phyloP scores from a whole-genome alignment of 2,329 filamentous ascomycete genomes.

The Chaetothyriales sp. region DNA sequence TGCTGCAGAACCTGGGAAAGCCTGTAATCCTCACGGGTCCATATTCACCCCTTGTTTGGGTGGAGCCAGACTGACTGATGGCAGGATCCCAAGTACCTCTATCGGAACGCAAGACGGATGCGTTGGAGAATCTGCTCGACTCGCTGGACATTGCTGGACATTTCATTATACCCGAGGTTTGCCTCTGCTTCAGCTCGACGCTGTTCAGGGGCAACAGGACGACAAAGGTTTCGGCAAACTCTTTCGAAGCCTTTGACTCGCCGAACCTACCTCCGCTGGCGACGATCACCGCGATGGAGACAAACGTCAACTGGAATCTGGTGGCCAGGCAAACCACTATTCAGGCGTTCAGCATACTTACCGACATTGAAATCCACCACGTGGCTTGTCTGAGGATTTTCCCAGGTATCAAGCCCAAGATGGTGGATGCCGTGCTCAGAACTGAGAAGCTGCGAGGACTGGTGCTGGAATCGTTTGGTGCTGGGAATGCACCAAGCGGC shows the following conservation, averaged over 20 bases:
- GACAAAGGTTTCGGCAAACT: conserved; percentile 73
- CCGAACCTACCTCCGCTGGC: conserved; percentile 77
- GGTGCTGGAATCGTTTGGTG: conserved; percentile 82
- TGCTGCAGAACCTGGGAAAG: conserved; percentile 81
- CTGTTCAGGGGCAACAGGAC: conserved; percentile 78
- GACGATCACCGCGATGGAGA: conserved; percentile 63
- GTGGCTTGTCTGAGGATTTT: conserved; percentile 83
- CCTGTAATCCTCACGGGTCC: conserved; percentile 64
- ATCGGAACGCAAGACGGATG: conserved; percentile 79
- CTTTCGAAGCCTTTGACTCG: conserved; percentile 74
- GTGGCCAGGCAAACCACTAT: conserved; percentile 61
- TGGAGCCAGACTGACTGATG: not conserved
- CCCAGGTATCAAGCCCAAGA: conserved; percentile 82
- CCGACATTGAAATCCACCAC: conserved; percentile 67
- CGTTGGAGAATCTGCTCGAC: conserved; percentile 71
- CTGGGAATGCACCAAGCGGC: conserved; percentile 77
- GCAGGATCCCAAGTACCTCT: conserved; percentile 64
- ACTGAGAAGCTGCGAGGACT: conserved; percentile 65
- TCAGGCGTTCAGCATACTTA: conserved; percentile 57
- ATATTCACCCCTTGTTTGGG: not conserved
- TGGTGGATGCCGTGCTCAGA: conserved; percentile 71
- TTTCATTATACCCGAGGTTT: conserved; percentile 84
- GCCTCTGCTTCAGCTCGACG: conserved; percentile 84
- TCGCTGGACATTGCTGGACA: conserved; percentile 82
- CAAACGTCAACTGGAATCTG: conserved; percentile 65